Percentiles rank a stretch among this genome's conserved stretches.
Evolutionary conservation across 169 alveolate genomes (phyloP).

Genomic region (Eimeria maxima): DNA sequence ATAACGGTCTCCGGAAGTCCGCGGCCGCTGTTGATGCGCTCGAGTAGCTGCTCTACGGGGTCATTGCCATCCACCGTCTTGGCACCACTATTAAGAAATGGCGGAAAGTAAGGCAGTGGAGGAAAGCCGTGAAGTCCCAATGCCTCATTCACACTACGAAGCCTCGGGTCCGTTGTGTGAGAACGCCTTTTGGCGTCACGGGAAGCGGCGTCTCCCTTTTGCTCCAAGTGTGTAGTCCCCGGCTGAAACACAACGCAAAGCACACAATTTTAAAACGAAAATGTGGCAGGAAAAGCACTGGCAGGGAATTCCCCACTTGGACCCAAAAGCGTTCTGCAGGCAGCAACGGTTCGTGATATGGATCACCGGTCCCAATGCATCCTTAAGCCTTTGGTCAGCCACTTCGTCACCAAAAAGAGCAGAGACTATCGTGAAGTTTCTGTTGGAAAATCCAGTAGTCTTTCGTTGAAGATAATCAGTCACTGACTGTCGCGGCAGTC

Average conservation of each 20-base stretch:
- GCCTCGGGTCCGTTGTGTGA: conserved; percentile 21
- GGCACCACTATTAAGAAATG: neutral
- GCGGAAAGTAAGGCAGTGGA: conserved; percentile 74
- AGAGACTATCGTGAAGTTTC: conserved; percentile 52
- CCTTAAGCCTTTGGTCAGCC: conserved; percentile 57
- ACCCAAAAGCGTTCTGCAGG: neutral
- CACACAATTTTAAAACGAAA: neutral
- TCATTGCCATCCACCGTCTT: neutral
- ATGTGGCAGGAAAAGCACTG: neutral
- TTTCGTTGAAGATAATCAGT: neutral
- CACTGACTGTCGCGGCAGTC: conserved; percentile 26
- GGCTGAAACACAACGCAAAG: neutral
- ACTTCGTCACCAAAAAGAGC: conserved; percentile 66
- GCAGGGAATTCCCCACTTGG: neutral
- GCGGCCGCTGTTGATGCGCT: conserved; percentile 54
- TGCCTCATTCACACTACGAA: conserved; percentile 59
- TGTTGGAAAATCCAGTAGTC: conserved; percentile 50
- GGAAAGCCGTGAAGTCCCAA: conserved; percentile 76
- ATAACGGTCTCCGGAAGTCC: conserved; percentile 69
- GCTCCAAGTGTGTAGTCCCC: conserved; percentile 61
- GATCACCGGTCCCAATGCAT: conserved; percentile 63
- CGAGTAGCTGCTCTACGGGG: conserved; percentile 59
- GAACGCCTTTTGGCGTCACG: neutral
- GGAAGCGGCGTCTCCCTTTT: neutral
- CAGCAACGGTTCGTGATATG: neutral